Percentiles rank a stretch among this genome's conserved stretches.
Conservation (phyloP, 495 filamentous ascomycete species). For the Cryomyces minteri region DNA sequence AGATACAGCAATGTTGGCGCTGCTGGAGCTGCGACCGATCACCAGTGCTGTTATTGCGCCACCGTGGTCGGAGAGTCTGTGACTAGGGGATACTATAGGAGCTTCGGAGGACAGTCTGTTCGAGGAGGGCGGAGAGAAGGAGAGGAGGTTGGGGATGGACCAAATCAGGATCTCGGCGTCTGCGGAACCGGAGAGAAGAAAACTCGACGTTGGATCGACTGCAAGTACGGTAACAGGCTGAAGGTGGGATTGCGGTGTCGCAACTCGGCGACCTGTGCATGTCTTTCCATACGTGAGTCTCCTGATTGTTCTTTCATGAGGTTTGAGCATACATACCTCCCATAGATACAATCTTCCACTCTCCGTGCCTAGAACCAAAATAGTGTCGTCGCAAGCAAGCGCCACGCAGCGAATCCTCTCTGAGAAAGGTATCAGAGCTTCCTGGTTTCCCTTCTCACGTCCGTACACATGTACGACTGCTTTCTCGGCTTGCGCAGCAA, state of each 20-base stretch:
- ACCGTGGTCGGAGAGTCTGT: conserved; percentile 60
- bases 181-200: conserved; percentile 70
- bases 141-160: conserved; percentile 59
- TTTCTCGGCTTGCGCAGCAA: conserved; percentile 78
- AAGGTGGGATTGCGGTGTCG: conserved; percentile 74
- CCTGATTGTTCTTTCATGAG: background rate
- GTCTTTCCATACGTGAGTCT: conserved; percentile 27
- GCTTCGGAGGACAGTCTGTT: conserved; percentile 9
- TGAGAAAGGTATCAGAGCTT: conserved; percentile 67
- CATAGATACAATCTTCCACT: conserved; percentile 76
- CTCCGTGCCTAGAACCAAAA: conserved; percentile 69
- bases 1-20: conserved; percentile 59
- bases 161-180: conserved; percentile 85
- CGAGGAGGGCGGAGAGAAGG: conserved; percentile 29
- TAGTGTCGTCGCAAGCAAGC: conserved; percentile 34
- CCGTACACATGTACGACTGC: conserved; percentile 84
- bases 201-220: conserved; percentile 49
- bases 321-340: conserved; percentile 45
- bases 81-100: conserved; percentile 26
- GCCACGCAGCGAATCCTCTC: conserved; percentile 65
- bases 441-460: conserved; percentile 64
- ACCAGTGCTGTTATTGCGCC: conserved; percentile 56
- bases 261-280: conserved; percentile 70
- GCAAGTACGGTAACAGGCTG: conserved; percentile 65
- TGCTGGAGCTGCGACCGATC: conserved; percentile 45